These are phyloP conservation scores for Bipolaris sorokiniana DNA, from an alignment of 2,329 filamentous ascomycete species.

Conservation along the genomic window DNA sequence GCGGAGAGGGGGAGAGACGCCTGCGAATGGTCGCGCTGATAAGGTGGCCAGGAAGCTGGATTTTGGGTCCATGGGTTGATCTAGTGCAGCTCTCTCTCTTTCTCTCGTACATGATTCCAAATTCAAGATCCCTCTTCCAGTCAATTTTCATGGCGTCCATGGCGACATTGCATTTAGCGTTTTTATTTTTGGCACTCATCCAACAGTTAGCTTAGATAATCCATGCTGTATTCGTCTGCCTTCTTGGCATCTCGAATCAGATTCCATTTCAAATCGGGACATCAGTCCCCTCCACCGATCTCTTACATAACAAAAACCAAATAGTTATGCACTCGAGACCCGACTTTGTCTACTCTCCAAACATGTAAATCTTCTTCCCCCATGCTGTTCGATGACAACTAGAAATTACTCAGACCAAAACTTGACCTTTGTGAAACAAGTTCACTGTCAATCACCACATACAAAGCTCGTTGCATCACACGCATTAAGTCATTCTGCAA, in stretches of 20 bases:
- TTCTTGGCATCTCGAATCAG: neutral
- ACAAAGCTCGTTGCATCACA: too few relatives aligned
- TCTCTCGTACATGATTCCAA: too few relatives aligned
- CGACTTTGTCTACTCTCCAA: neutral
- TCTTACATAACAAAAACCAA: too few relatives aligned
- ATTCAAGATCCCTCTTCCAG: too few relatives aligned
- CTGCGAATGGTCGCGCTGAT: conserved; percentile 62
- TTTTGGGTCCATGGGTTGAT: conserved; percentile 32
- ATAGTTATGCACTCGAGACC: neutral
- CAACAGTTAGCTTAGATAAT: neutral
- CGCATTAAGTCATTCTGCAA: too few relatives aligned
- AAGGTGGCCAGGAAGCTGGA: conserved; percentile 80
- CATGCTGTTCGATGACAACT: too few relatives aligned
- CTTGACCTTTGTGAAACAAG: too few relatives aligned
- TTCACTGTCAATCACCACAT: too few relatives aligned
- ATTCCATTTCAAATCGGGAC: neutral
- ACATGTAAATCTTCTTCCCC: too few relatives aligned
- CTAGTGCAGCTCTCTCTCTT: neutral
- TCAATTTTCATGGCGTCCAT: too few relatives aligned
- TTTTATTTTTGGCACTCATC: neutral
- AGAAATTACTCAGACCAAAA: too few relatives aligned
- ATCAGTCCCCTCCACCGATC: too few relatives aligned
- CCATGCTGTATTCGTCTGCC: neutral
- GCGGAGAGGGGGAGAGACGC: conserved; percentile 71
- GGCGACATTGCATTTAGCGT: neutral